Conservation (phyloP, 305 asterid species). For the Euphrasia arctica region DNA sequence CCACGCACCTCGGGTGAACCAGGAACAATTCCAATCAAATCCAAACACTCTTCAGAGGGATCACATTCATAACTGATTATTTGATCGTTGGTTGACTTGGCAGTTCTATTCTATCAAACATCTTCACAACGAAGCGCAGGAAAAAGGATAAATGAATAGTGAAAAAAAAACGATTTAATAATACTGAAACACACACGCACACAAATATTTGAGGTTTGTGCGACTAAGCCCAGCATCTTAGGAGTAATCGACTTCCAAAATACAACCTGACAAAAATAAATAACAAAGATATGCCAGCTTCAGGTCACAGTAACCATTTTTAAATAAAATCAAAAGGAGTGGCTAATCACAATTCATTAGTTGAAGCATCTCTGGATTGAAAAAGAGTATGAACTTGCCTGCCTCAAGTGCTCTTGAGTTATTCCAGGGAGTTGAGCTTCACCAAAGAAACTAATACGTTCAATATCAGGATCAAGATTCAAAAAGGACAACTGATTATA, state of each 20-base stretch:
- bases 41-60: conserved; percentile 99
- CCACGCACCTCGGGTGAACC: conserved; percentile 87
- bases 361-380: conserved; percentile 42
- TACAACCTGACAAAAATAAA: conserved; percentile 57
- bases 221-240: conserved; percentile 94
- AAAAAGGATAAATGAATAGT: background rate
- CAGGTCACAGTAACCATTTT: background rate
- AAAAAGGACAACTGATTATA: conserved; percentile 17
- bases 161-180: conserved; percentile 3
- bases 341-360: background rate
- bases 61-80: conserved; percentile 93
- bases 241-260: conserved; percentile 99
- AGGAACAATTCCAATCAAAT: conserved; percentile 96
- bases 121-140: conserved; percentile 37
- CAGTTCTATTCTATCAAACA: conserved; percentile 84
- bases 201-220: conserved; percentile 53
- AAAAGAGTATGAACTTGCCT: too few species aligned
- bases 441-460: conserved; percentile 33
- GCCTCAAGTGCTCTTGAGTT: conserved; percentile 71
- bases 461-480: conserved; percentile 32
- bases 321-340: too few species aligned
- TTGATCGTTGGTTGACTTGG: conserved; percentile 86
- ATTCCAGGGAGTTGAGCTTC: conserved; percentile 98
- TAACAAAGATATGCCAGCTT: conserved; percentile 18
- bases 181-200: conserved; percentile 10